Percentiles rank a stretch among this genome's conserved stretches.
phyloP scores from a whole-genome alignment of 331 rosid genomes.

The Cydonia oblonga region DNA sequence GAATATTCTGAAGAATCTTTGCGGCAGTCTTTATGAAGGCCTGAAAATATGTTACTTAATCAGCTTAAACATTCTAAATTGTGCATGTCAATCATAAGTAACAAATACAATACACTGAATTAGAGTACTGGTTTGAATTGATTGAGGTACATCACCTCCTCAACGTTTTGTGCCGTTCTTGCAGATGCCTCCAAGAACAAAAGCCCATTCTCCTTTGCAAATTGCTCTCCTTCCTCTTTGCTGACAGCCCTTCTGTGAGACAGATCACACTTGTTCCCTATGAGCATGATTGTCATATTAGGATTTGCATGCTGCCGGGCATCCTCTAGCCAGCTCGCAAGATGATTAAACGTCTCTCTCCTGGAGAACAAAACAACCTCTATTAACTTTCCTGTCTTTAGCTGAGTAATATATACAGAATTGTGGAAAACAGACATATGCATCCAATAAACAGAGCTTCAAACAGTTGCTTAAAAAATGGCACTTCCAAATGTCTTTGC shows the following conservation, averaged over 20 bases:
- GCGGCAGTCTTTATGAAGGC: conserved; percentile 85
- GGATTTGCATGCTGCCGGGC: conserved; percentile 97
- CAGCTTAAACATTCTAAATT: not conserved
- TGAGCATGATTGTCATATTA: conserved; percentile 81
- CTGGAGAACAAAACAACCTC: conserved; percentile 26
- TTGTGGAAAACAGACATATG: not conserved
- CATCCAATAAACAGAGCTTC: too few species aligned
- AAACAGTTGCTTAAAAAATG: too few species aligned
- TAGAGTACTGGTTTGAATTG: not conserved
- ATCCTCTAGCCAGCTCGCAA: conserved; percentile 97
- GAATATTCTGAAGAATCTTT: conserved; percentile 81
- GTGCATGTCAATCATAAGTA: too few species aligned
- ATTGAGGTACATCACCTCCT: conserved; percentile 51
- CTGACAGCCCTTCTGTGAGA: conserved; percentile 90
- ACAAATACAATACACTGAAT: too few species aligned
- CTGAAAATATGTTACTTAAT: conserved; percentile 25
- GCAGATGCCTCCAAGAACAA: conserved; percentile 89
- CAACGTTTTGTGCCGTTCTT: conserved; percentile 75
- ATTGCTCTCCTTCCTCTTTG: conserved; percentile 93
- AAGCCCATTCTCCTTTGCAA: conserved; percentile 92
- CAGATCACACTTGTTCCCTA: conserved; percentile 88
- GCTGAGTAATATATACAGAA: too few species aligned
- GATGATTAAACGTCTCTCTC: conserved; percentile 96
- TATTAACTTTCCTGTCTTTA: not conserved
- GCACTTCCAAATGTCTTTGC: too few species aligned